These are phyloP conservation scores for Candida palmyrensis DNA, from an alignment of 805 yeast species.

Conservation along the genomic window DNA sequence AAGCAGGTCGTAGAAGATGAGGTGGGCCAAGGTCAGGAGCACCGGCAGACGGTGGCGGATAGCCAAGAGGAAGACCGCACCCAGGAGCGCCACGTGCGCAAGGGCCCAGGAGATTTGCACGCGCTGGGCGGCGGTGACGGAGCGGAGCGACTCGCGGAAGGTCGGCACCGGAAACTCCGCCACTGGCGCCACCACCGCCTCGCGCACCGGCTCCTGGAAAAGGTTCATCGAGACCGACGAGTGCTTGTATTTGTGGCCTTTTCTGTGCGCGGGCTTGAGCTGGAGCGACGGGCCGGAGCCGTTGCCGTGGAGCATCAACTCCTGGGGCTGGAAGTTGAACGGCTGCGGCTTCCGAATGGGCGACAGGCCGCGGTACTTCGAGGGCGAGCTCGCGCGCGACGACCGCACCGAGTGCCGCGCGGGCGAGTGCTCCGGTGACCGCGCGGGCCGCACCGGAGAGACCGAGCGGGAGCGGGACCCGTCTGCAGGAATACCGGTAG, in stretches of 20 bases:
- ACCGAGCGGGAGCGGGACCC: constrained; percentile 1
- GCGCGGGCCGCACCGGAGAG: no score
- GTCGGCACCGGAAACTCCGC: constrained; percentile 71
- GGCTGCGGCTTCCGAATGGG: constrained; percentile 32
- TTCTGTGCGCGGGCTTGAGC: constrained; percentile 63
- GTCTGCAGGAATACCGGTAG: background rate
- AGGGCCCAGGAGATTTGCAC: constrained; percentile 54
- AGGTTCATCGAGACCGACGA: constrained; percentile 94
- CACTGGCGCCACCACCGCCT: constrained; percentile 43
- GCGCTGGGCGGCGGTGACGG: constrained; percentile 56
- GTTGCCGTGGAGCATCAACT: constrained; percentile 27
- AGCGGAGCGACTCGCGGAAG: constrained; percentile 52
- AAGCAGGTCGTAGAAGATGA: constrained; percentile 80
- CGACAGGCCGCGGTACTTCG: constrained; percentile 2
- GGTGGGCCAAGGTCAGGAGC: constrained; percentile 76
- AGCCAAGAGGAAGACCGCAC: constrained; percentile 56
- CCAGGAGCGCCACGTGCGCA: constrained; percentile 51
- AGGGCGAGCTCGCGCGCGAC: no score
- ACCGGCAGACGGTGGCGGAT: constrained; percentile 52
- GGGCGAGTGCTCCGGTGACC: no score
- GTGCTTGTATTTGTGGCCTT: constrained; percentile 94
- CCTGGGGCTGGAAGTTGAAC: constrained; percentile 61
- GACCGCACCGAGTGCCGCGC: no score
- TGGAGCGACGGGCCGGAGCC: constrained; percentile 19
- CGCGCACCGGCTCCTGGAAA: constrained; percentile 82